A percentile compares a stretch with the other conserved stretches of the same genome.
Conservation (phyloP, 345 rosid species). For the Salix caprea region DNA sequence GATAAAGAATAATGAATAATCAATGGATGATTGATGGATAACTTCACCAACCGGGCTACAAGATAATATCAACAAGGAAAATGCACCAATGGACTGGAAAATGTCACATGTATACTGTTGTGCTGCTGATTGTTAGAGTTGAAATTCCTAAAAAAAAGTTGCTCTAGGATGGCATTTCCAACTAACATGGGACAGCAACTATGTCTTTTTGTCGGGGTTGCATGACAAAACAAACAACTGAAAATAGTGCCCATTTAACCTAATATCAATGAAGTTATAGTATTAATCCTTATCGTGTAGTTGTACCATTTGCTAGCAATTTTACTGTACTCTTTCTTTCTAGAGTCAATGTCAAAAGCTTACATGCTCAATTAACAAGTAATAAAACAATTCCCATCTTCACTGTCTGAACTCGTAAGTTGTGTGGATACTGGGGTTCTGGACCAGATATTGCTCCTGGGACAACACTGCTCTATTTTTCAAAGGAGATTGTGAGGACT, state of each 20-base stretch:
- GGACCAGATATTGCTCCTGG: too few relatives aligned
- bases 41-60: background rate
- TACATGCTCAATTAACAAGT: too few relatives aligned
- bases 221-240: background rate
- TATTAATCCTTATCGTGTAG: background rate
- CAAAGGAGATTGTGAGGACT: too few relatives aligned
- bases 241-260: background rate
- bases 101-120: background rate
- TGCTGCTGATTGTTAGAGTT: background rate
- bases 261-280: background rate
- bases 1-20: background rate
- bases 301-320: too few relatives aligned
- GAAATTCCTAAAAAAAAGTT: background rate
- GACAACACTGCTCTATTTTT: too few relatives aligned
- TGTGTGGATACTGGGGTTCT: too few relatives aligned
- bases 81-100: background rate
- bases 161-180: background rate
- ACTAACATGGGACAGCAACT: background rate
- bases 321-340: too few relatives aligned
- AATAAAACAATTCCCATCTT: too few relatives aligned
- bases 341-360: too few relatives aligned
- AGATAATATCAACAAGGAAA: background rate
- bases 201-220: background rate
- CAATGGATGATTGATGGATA: background rate
- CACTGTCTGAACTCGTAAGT: too few relatives aligned